Conservation (phyloP, 345 rosid genomes). For the Eucalyptus rudis region DNA sequence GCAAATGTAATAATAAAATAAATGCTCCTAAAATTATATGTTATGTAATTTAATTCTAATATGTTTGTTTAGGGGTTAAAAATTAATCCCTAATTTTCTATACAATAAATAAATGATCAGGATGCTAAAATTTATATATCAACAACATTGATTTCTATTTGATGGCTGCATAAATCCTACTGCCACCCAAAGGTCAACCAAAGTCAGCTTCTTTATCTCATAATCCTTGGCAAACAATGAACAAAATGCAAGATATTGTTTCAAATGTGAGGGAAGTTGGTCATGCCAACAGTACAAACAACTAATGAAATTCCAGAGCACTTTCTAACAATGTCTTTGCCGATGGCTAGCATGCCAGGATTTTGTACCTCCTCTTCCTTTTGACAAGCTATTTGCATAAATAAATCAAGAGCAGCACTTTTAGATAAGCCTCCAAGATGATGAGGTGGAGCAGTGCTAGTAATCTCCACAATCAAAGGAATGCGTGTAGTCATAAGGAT, state of each 20-base stretch:
- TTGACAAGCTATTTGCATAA: background rate
- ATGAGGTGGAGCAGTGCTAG: background rate
- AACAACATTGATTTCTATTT: background rate
- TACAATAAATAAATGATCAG: no score
- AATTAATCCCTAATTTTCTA: no score
- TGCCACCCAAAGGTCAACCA: slow-evolving; percentile 8
- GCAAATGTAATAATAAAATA: no score
- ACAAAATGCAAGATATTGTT: slow-evolving; percentile 7
- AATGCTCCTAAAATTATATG: no score
- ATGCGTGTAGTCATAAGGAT: background rate
- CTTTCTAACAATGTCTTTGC: background rate
- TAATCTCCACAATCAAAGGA: background rate
- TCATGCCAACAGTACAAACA: background rate
- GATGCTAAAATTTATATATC: fast-evolving
- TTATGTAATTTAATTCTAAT: no score
- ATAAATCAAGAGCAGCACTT: background rate
- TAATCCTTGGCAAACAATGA: slow-evolving; percentile 5
- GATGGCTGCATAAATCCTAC: slow-evolving; percentile 1
- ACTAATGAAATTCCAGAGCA: background rate
- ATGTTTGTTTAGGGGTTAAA: no score
- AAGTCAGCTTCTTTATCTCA: background rate
- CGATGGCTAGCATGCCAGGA: background rate
- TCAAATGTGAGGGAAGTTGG: slow-evolving; percentile 3
- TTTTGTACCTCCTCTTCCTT: background rate
- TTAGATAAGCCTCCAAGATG: background rate